These are phyloP conservation scores for Geotrichum cucujoidarum DNA, from an alignment of 1,139 yeast species.

Conservation along the genomic window DNA sequence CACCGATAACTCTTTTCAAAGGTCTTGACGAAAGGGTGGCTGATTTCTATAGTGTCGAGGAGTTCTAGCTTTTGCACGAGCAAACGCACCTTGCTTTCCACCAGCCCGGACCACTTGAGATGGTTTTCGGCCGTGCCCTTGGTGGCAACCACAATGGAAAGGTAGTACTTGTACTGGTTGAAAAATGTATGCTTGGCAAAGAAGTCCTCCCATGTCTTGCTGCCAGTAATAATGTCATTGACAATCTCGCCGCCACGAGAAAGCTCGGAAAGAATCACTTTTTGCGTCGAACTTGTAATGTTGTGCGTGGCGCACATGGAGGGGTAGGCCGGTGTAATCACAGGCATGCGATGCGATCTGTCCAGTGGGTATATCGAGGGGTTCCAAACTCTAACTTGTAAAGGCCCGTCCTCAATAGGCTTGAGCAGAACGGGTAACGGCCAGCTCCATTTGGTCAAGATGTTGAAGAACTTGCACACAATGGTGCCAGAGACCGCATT, in stretches of 20 bases:
- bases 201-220: slow-evolving; percentile 66
- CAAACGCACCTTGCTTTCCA: slow-evolving; percentile 78
- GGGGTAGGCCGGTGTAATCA: slow-evolving; percentile 98
- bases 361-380: slow-evolving; percentile 86
- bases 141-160: slow-evolving; percentile 77
- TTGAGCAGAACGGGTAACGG: slow-evolving; percentile 94
- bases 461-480: slow-evolving; percentile 82
- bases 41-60: slow-evolving; percentile 66
- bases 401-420: slow-evolving; percentile 93
- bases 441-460: slow-evolving; percentile 91
- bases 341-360: slow-evolving; percentile 91
- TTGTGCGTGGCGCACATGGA: slow-evolving; percentile 99
- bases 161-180: slow-evolving; percentile 73
- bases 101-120: slow-evolving; percentile 87
- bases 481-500: slow-evolving; percentile 92
- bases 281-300: slow-evolving; percentile 81
- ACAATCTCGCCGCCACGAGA: slow-evolving; percentile 67
- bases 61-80: slow-evolving; percentile 78
- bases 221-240: slow-evolving; percentile 59
- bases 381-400: slow-evolving; percentile 95
- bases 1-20: slow-evolving; percentile 56
- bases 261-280: slow-evolving; percentile 69
- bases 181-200: slow-evolving; percentile 78
- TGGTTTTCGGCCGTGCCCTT: slow-evolving; percentile 72
- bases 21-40: slow-evolving; percentile 86